Conservation (phyloP, 257 asterid species). For the Echium plantagineum region DNA sequence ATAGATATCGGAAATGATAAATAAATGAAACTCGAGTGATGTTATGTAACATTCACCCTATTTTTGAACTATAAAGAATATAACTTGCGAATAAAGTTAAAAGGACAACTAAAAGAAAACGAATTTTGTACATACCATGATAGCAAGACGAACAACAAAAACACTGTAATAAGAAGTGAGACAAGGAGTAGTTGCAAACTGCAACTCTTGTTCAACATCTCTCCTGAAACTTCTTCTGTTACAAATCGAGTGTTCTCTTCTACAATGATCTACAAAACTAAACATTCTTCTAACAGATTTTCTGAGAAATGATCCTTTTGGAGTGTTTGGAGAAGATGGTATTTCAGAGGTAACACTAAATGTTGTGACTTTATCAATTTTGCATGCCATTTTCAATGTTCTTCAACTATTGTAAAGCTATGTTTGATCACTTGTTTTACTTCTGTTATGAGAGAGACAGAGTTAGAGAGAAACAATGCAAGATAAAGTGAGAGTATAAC, state of each 20-base stretch:
- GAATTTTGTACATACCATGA: conserved; percentile 42
- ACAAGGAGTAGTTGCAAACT: conserved; percentile 45
- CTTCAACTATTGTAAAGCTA: conserved; percentile 3
- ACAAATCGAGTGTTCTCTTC: conserved; percentile 18
- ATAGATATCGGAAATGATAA: too few relatives aligned
- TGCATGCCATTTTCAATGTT: conserved; percentile 9
- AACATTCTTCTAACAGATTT: conserved; percentile 15
- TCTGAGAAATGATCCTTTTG: conserved; percentile 21
- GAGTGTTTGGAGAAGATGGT: conserved; percentile 13
- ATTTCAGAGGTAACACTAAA: conserved; percentile 16
- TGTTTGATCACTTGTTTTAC: not conserved
- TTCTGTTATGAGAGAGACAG: not conserved
- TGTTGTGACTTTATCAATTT: conserved; percentile 4
- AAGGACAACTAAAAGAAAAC: too few relatives aligned
- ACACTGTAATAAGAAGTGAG: conserved; percentile 69
- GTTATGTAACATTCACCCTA: too few relatives aligned
- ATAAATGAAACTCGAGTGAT: too few relatives aligned
- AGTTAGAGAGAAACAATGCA: not conserved
- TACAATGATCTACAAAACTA: conserved; percentile 18
- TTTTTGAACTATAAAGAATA: too few relatives aligned
- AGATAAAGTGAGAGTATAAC: conserved; percentile 4
- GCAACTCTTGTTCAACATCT: conserved; percentile 57
- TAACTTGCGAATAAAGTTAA: not conserved
- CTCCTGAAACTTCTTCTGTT: conserved; percentile 28
- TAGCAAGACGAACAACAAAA: conserved; percentile 90